Evolutionary conservation across 768 basidiomycete species (phyloP).

Genomic region (Sarcodon aspratus): DNA sequence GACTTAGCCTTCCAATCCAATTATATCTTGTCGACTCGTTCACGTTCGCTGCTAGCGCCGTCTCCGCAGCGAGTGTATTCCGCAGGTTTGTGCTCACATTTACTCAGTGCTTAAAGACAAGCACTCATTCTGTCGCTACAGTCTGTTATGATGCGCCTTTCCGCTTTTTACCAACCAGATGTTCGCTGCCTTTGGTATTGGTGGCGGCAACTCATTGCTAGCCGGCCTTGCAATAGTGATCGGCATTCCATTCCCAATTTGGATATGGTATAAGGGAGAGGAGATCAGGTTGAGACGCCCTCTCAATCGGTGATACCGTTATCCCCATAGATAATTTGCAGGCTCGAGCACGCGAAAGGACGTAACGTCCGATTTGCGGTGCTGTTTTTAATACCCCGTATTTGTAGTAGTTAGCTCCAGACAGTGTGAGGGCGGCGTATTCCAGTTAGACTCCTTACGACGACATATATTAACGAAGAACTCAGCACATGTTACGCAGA

Average conservation of each 20-base stretch:
- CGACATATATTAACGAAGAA: no score
- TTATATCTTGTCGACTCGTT: constrained; percentile 67
- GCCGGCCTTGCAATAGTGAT: constrained; percentile 30
- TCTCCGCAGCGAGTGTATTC: constrained; percentile 46
- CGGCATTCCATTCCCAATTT: constrained; percentile 67
- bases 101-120: constrained; percentile 6
- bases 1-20: constrained; percentile 47
- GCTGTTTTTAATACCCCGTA: no score
- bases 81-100: neutral
- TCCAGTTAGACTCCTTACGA: no score
- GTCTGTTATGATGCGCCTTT: constrained; percentile 47
- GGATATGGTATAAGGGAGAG: constrained; percentile 61
- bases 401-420: no score
- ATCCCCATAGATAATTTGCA: no score
- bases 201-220: constrained; percentile 56
- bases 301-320: constrained; percentile 10
- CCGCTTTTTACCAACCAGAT: constrained; percentile 60
- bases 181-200: constrained; percentile 47
- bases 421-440: no score
- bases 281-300: constrained; percentile 34
- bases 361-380: no score
- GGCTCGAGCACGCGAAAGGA: no score
- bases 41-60: constrained; percentile 54
- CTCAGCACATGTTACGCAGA: no score
- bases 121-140: neutral